Evolutionary conservation across 2,329 filamentous ascomycete species (phyloP).

Genomic region (Delphinella strobiligena): DNA sequence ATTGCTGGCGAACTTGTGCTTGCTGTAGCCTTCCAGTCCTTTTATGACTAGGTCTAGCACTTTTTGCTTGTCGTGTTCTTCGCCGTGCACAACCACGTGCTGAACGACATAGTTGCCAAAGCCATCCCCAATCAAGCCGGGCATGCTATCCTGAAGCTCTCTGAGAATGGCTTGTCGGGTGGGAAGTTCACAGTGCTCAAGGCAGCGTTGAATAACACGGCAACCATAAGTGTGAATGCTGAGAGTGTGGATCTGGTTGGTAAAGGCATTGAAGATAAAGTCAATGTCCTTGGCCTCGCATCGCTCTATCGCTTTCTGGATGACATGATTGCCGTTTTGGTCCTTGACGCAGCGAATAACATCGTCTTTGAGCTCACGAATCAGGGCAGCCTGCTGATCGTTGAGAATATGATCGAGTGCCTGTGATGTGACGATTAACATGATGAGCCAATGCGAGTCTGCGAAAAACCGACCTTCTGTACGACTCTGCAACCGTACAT

Average conservation of each 20-base stretch:
- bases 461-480: conserved; percentile 72
- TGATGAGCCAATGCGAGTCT: not conserved
- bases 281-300: conserved; percentile 67
- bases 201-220: conserved; percentile 81
- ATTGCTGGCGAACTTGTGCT: conserved; percentile 94
- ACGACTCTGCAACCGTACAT: conserved; percentile 94
- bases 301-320: conserved; percentile 83
- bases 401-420: conserved; percentile 80
- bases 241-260: conserved; percentile 59
- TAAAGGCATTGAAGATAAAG: conserved; percentile 75
- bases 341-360: conserved; percentile 71
- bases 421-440: conserved; percentile 17
- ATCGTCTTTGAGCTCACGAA: conserved; percentile 68
- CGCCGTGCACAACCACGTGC: conserved; percentile 73
- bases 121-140: conserved; percentile 67
- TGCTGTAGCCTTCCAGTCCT: conserved; percentile 64
- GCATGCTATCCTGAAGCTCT: conserved; percentile 64
- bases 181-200: conserved; percentile 65
- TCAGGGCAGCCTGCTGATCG: conserved; percentile 78
- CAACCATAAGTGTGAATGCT: conserved; percentile 78
- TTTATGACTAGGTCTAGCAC: conserved; percentile 64
- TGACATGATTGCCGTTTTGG: conserved; percentile 89
- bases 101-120: conserved; percentile 97
- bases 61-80: conserved; percentile 55
- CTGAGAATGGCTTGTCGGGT: conserved; percentile 62